phyloP scores from a whole-genome alignment of 345 rosid genomes.

The Erodium maritimum region DNA sequence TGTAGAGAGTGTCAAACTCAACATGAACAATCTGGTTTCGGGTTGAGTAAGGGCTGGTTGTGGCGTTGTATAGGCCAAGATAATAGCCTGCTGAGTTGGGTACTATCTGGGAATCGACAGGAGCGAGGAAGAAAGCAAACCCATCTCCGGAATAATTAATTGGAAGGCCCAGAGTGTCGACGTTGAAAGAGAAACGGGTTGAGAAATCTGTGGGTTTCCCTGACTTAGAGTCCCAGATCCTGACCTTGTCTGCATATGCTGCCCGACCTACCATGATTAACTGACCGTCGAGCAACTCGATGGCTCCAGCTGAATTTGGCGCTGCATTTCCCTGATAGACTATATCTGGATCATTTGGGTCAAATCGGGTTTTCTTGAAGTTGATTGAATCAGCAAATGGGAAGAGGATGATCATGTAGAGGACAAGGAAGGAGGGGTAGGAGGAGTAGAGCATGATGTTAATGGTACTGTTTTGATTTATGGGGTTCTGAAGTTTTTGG shows the following conservation, averaged over 20 bases:
- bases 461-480: too few species aligned
- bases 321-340: constrained; percentile 8
- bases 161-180: neutral
- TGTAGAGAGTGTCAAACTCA: constrained; percentile 11
- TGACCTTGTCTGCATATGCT: neutral
- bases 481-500: too few species aligned
- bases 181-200: constrained; percentile 9
- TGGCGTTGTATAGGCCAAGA: constrained; percentile 7
- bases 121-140: constrained; percentile 15
- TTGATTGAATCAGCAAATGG: neutral
- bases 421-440: neutral
- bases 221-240: neutral
- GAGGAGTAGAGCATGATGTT: neutral
- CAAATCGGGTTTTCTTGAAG: neutral
- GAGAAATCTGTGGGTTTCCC: constrained; percentile 4
- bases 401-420: neutral
- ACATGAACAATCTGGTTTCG: constrained; percentile 5
- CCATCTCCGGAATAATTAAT: neutral
- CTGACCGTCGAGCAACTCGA: neutral
- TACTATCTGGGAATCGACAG: constrained; percentile 3
- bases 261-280: constrained; percentile 1
- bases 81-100: constrained; percentile 8
- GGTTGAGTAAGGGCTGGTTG: neutral
- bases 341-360: neutral
- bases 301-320: neutral